phyloP scores from a whole-genome alignment of 2,329 filamentous ascomycete genomes.

The Trichoderma aggressivum region DNA sequence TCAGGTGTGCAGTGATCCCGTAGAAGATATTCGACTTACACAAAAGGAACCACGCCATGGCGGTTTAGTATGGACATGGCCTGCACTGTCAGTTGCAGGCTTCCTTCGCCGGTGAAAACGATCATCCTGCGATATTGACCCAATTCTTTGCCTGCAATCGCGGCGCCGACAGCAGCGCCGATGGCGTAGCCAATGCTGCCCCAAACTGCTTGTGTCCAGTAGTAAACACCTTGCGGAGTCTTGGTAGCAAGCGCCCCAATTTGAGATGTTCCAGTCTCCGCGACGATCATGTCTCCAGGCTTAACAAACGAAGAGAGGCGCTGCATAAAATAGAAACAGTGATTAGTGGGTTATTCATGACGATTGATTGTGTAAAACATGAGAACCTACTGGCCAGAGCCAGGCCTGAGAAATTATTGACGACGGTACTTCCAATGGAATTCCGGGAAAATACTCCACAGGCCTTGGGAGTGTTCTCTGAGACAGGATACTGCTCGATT shows the following conservation, averaged over 20 bases:
- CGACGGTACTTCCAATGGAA: neutral
- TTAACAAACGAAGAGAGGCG: constrained; percentile 12
- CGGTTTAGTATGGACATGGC: constrained; percentile 4
- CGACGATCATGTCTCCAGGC: constrained; percentile 23
- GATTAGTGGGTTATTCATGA: neutral
- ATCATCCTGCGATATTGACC: constrained; percentile 20
- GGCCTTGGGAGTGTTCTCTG: neutral
- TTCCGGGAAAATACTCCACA: neutral
- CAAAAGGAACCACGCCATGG: neutral
- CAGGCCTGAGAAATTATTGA: neutral
- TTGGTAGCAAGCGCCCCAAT: constrained; percentile 17
- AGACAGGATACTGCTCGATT: neutral
- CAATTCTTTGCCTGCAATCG: constrained; percentile 24
- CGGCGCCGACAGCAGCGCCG: constrained; percentile 22
- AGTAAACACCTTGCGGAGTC: constrained; percentile 17
- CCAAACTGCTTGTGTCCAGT: constrained; percentile 25
- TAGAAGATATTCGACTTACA: neutral
- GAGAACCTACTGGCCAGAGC: neutral
- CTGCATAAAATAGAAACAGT: neutral
- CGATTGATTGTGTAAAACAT: neutral
- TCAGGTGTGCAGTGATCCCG: neutral
- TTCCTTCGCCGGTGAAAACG: constrained; percentile 27
- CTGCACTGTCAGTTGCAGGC: constrained; percentile 17
- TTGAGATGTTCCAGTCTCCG: constrained; percentile 25
- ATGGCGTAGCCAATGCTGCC: constrained; percentile 26